Evolutionary conservation across 2,329 filamentous ascomycete genomes (phyloP).

Genomic region (Aspergillus udagawae): DNA sequence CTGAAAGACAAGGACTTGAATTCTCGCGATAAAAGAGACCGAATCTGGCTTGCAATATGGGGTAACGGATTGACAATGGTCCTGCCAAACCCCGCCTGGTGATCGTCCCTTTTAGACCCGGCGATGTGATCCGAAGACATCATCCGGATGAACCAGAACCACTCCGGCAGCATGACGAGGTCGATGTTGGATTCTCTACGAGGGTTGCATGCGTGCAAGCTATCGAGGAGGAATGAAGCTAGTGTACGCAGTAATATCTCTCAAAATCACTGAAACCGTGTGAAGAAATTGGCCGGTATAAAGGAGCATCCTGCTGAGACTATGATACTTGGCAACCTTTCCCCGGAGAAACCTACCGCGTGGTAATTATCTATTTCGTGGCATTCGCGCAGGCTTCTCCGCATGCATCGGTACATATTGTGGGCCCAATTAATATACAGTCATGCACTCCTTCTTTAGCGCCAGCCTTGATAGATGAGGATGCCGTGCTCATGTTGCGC

Average conservation of each 20-base stretch:
- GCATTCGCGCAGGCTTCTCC: background rate
- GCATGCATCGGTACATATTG: background rate
- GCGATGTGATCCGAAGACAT: background rate
- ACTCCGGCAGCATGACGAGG: background rate
- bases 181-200: background rate
- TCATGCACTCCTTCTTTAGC: background rate
- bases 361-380: background rate
- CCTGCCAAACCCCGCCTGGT: background rate
- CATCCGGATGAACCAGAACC: too few relatives aligned
- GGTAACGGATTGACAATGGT: background rate
- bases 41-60: background rate
- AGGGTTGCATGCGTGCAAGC: background rate
- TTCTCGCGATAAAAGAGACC: background rate
- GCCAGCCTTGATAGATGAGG: background rate
- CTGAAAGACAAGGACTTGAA: background rate
- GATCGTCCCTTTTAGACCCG: background rate
- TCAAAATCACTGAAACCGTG: background rate
- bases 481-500: background rate
- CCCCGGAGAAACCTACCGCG: background rate
- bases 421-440: background rate
- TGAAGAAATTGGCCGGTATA: background rate
- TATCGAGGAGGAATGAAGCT: background rate
- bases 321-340: background rate
- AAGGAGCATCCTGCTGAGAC: background rate
- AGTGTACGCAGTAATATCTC: background rate